These are phyloP conservation scores for Monosporascus sp. DNA, from an alignment of 2,329 filamentous ascomycete genomes.

Conservation along the genomic window DNA sequence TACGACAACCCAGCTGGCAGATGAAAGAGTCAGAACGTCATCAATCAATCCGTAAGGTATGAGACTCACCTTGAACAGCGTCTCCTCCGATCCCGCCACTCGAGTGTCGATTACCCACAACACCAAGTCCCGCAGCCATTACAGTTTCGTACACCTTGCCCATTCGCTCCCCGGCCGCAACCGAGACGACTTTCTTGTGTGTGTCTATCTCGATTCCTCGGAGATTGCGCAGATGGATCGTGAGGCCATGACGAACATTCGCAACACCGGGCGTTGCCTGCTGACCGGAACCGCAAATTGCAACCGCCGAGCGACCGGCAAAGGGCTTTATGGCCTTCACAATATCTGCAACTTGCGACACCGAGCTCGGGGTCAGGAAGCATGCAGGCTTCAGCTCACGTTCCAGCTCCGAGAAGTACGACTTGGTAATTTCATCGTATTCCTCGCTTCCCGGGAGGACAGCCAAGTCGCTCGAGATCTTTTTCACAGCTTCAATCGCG, in stretches of 20 bases:
- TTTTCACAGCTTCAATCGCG: constrained; percentile 1
- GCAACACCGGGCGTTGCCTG: constrained; percentile 4
- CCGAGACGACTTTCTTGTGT: background rate
- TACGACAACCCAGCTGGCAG: constrained; percentile 10
- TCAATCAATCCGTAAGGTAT: background rate
- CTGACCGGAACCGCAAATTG: constrained; percentile 7
- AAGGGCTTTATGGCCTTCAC: constrained; percentile 5
- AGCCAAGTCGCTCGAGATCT: constrained; percentile 4
- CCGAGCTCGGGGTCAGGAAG: constrained; percentile 9
- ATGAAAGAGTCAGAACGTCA: constrained; percentile 2
- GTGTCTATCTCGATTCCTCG: constrained; percentile 5
- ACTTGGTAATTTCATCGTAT: constrained; percentile 7
- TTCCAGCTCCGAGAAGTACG: constrained; percentile 12
- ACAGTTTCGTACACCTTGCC: constrained; percentile 10
- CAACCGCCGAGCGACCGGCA: background rate
- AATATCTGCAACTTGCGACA: constrained; percentile 7
- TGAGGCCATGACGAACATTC: constrained; percentile 6
- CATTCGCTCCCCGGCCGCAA: constrained; percentile 7
- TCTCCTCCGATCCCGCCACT: constrained; percentile 12
- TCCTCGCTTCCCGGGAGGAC: constrained; percentile 4
- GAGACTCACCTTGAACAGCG: constrained; percentile 9
- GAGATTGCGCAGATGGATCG: constrained; percentile 5
- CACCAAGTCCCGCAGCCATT: constrained; percentile 7
- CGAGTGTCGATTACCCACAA: constrained; percentile 11
- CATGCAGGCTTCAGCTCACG: constrained; percentile 9